These are phyloP conservation scores for Strigomonas oncopelti DNA, from an alignment of 208 protist genomes.

Conservation along the genomic window DNA sequence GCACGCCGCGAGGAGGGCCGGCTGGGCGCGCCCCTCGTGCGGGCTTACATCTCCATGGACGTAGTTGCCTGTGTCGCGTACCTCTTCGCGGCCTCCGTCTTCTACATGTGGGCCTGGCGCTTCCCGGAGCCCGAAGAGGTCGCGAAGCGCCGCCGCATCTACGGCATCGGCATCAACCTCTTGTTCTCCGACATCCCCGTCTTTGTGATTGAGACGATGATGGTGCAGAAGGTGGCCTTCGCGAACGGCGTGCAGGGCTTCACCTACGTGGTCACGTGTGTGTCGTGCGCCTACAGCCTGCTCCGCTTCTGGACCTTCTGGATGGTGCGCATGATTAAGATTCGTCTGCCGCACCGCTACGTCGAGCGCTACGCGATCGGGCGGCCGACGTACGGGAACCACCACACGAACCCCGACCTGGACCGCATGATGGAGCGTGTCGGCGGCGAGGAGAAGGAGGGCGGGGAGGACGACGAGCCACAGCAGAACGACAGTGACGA, in stretches of 20 bases:
- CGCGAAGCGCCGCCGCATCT: conserved; percentile 75
- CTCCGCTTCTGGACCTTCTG: conserved; percentile 83
- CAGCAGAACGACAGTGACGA: conserved; percentile 5
- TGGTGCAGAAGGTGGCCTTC: conserved; percentile 67
- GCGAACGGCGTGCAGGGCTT: conserved; percentile 55
- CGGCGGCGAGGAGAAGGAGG: conserved; percentile 11
- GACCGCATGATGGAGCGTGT: background rate
- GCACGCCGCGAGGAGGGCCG: conserved; percentile 28
- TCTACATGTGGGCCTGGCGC: conserved; percentile 91
- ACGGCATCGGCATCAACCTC: conserved; percentile 70
- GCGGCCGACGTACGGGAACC: no score
- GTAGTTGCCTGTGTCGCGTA: conserved; percentile 68
- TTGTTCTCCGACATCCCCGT: conserved; percentile 80
- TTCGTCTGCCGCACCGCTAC: conserved; percentile 21
- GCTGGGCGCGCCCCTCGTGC: conserved; percentile 23
- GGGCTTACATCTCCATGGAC: conserved; percentile 63
- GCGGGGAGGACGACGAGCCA: background rate
- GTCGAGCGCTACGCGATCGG: background rate
- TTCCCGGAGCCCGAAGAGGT: conserved; percentile 85
- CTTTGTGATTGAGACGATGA: conserved; percentile 72
- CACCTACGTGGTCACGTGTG: conserved; percentile 67
- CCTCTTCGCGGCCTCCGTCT: conserved; percentile 65
- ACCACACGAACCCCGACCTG: background rate
- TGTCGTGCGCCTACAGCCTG: conserved; percentile 67
- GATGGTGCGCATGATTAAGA: conserved; percentile 81